phyloP scores from a whole-genome alignment of 768 basidiomycete species.

The Tremella fuciformis region DNA sequence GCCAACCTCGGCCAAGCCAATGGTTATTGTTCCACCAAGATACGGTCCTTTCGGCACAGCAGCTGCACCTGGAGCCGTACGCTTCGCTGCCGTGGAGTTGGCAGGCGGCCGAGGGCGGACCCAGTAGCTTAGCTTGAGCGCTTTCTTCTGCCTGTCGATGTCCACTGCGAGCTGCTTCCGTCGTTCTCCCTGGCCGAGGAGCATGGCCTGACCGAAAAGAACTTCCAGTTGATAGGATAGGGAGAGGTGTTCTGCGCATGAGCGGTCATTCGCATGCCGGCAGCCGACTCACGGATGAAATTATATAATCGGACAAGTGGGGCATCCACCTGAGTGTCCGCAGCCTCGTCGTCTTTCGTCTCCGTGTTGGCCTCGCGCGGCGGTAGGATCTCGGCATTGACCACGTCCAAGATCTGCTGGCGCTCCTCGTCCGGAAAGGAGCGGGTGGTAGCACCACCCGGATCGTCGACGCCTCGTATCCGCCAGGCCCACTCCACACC shows the following conservation, averaged over 20 bases:
- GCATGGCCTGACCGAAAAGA: conserved; percentile 53
- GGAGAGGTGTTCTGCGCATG: conserved; percentile 14
- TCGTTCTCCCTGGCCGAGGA: conserved; percentile 40
- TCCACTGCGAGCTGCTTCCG: conserved; percentile 61
- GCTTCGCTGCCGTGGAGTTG: conserved; percentile 8
- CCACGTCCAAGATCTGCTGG: conserved; percentile 37
- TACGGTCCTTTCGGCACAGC: conserved; percentile 27
- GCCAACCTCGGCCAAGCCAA: conserved; percentile 53
- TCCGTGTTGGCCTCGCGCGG: conserved; percentile 10
- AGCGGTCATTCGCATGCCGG: background rate
- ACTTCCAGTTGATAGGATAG: conserved; percentile 89
- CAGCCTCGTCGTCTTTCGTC: background rate
- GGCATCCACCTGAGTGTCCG: conserved; percentile 60
- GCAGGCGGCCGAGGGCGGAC: conserved; percentile 55
- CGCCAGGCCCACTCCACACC: conserved; percentile 67
- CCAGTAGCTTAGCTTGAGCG: conserved; percentile 80
- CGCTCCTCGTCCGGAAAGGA: conserved; percentile 33
- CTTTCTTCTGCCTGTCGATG: conserved; percentile 67
- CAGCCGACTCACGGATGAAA: conserved; percentile 69
- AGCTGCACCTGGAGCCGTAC: background rate
- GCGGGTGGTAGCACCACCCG: conserved; percentile 58
- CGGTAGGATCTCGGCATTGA: conserved; percentile 30
- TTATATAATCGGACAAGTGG: conserved; percentile 83
- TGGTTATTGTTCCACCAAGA: conserved; percentile 69
- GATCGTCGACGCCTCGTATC: conserved; percentile 68